Conservation (phyloP, 75 land plant species). For the Sequoiadendron giganteum region DNA sequence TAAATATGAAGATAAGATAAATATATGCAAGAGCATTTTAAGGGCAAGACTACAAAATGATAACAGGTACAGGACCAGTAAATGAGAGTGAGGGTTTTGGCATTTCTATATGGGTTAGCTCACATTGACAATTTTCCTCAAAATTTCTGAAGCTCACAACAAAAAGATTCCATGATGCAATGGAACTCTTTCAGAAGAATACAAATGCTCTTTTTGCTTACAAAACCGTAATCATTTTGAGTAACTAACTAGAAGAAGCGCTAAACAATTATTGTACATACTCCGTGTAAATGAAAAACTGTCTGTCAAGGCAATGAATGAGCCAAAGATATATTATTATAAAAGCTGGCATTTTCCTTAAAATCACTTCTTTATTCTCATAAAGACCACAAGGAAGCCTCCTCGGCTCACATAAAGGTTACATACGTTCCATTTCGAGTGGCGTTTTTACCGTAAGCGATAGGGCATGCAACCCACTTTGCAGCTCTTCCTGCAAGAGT, state of each 20-base stretch:
- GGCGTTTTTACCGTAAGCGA: no score
- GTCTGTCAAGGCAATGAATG: not conserved
- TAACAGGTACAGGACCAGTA: no score
- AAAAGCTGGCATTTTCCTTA: not conserved
- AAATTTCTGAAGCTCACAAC: not conserved
- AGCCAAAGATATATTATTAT: not conserved
- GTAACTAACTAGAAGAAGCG: not conserved
- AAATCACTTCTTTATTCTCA: not conserved
- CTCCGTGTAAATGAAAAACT: not conserved
- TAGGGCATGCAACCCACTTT: constrained; percentile 64
- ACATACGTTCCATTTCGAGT: constrained; percentile 33
- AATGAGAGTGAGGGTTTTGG: no score
- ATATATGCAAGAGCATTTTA: no score
- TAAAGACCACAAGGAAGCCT: not conserved
- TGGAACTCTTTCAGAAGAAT: not conserved
- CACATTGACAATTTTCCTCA: not conserved
- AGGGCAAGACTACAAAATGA: no score
- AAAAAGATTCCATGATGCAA: not conserved
- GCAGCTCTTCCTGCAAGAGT: constrained; percentile 77
- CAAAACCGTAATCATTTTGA: not conserved
- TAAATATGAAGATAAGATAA: not conserved
- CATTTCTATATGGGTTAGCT: no score
- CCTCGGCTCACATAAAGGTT: not conserved
- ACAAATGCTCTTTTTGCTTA: not conserved
- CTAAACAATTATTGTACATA: not conserved